Evolutionary conservation across 176 grass and related monocot genomes (phyloP).

Genomic region (Pontederia crassipes): DNA sequence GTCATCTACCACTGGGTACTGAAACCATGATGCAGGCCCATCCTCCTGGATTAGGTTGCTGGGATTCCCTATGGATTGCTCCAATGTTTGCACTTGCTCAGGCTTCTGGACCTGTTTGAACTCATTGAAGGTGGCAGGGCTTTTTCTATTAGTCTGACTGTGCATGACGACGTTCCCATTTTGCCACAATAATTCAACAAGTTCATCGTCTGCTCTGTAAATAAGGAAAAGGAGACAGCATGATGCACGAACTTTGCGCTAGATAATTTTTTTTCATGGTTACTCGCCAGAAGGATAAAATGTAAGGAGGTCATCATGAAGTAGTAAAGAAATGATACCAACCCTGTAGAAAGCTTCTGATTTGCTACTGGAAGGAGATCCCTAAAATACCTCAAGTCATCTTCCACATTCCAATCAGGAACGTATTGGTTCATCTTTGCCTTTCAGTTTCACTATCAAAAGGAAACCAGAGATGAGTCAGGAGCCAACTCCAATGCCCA

Average conservation of each 20-base stretch:
- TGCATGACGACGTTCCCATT: slow-evolving; percentile 50
- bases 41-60: slow-evolving; percentile 30
- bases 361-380: slow-evolving; percentile 15
- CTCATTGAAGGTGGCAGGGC: not conserved
- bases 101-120: not conserved
- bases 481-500: not conserved
- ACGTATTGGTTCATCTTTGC: slow-evolving; percentile 16
- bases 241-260: not conserved
- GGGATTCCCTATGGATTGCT: not conserved
- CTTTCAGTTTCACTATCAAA: not conserved
- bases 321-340: slow-evolving; percentile 15
- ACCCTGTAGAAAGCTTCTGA: slow-evolving; percentile 21
- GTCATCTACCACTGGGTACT: slow-evolving; percentile 21
- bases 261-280: not conserved
- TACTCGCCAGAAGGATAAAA: too few relatives aligned
- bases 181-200: slow-evolving; percentile 73
- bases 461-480: not conserved
- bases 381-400: slow-evolving; percentile 9
- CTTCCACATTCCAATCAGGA: slow-evolving; percentile 27
- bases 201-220: slow-evolving; percentile 39
- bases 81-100: not conserved
- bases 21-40: slow-evolving; percentile 28
- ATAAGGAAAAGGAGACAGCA: not conserved
- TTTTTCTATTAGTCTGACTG: slow-evolving; percentile 21
- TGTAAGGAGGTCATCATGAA: not conserved